Percentiles rank a stretch among this genome's conserved stretches.
Conservation (phyloP, 257 asterid species). For the Solanum chiquidenum region DNA sequence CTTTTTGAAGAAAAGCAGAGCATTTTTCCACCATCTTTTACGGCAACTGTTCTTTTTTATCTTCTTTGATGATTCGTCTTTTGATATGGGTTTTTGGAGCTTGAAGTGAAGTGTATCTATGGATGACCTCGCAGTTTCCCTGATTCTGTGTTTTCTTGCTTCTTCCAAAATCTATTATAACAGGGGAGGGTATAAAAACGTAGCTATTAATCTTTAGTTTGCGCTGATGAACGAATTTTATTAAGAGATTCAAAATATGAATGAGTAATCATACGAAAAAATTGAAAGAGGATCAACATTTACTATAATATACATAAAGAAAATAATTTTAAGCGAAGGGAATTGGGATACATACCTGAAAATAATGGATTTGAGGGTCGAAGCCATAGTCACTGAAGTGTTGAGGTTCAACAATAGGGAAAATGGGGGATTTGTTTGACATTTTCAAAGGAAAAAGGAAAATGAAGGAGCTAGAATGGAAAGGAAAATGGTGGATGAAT, state of each 20-base stretch:
- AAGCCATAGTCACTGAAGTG: conserved; percentile 75
- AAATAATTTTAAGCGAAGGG: too few species aligned
- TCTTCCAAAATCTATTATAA: conserved; percentile 53
- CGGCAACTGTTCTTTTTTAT: conserved; percentile 45
- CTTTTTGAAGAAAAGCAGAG: conserved; percentile 44
- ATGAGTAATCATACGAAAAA: too few species aligned
- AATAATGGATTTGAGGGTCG: conserved; percentile 69
- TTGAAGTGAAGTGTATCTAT: conserved; percentile 18
- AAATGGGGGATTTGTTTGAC: conserved; percentile 45
- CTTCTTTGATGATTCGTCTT: conserved; percentile 38
- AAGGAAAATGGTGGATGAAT: neutral
- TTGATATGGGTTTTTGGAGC: conserved; percentile 25
- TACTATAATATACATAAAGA: too few species aligned
- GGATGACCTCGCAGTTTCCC: conserved; percentile 5
- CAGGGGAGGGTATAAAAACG: neutral
- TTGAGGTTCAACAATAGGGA: conserved; percentile 41
- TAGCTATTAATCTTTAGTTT: too few species aligned
- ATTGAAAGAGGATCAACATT: neutral
- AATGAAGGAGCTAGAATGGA: too few species aligned
- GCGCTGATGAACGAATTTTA: neutral
- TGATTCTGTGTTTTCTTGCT: conserved; percentile 45
- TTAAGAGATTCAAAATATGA: too few species aligned
- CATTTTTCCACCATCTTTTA: conserved; percentile 73
- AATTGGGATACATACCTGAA: conserved; percentile 35
- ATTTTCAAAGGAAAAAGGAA: conserved; percentile 1